Evolutionary conservation across 2,329 filamentous ascomycete genomes (phyloP), one percentile per base, ranked within the genome.

Genomic region (Fusarium sp.): DNA sequence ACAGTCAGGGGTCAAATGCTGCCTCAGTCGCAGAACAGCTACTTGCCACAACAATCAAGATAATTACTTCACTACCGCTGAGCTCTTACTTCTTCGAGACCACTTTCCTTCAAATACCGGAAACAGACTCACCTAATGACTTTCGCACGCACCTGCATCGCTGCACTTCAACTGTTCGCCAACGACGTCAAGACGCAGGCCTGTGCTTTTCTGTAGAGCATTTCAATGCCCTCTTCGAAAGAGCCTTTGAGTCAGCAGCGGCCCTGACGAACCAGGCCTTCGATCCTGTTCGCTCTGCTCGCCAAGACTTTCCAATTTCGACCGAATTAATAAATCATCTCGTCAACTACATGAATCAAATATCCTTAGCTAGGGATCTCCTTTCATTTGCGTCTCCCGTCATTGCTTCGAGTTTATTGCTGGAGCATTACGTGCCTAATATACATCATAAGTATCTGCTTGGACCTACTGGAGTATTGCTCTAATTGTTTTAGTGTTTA

Each of bases 351-450:
- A 61, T 61, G 56, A 34, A 45, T 48, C 58, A 61, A 25, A 43
- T 48, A 34, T 39, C 58, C 37, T 61, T 30, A 39, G 23, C 37
- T 10, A 48, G 25, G 27, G 39, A 61, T 62, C 59, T 62, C 32
- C 41, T 62, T 43, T 48, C 59, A 13, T 62, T 62, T 48, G 59
- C 59, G 16, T 50, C 59, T 35, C 59, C 59, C 20, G 30, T 62
- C 9, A 35, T 62, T 62, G 41, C 59, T 34, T 62, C 59, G 35
- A 62, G 59, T 48, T 37, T 62, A 20, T n/a, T 62, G n/a, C 37
- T 48, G 16, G 59, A 62, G n/a, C 59, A 62, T 48, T 62, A 62
- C 18, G 32, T 62, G 18, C 59, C 59, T 23, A n/a, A 62, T 23
- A 48, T 62, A 43, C 59, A 57, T 57, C 34, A 25, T 61, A 20